Percentiles rank a stretch among this genome's conserved stretches.
Evolutionary conservation across 805 yeast genomes (phyloP).

Genomic region (Candida railenensis): DNA sequence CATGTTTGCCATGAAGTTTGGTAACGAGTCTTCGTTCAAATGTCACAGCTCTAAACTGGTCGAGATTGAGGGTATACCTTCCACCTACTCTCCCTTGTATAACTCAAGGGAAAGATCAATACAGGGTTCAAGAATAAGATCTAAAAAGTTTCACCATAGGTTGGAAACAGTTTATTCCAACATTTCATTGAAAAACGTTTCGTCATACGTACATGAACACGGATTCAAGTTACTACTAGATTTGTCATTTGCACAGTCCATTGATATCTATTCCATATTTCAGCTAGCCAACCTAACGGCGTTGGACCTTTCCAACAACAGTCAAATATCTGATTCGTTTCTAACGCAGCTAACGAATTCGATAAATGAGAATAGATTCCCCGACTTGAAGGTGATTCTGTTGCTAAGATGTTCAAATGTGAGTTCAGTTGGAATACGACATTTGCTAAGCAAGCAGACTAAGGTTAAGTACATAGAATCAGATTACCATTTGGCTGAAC

Average conservation of each 20-base stretch:
- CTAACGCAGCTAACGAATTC: constrained; percentile 21
- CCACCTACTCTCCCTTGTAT: neutral
- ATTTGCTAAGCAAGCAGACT: constrained; percentile 5
- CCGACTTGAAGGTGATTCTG: constrained; percentile 20
- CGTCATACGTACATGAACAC: constrained; percentile 12
- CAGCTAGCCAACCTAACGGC: constrained; percentile 3
- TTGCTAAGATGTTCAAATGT: constrained; percentile 21
- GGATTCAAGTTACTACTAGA: neutral
- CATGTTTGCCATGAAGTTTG: constrained; percentile 24
- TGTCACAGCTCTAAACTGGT: constrained; percentile 22
- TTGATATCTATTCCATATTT: neutral
- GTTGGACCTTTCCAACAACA: constrained; percentile 27
- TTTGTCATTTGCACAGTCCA: neutral
- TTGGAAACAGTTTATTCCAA: constrained; percentile 36
- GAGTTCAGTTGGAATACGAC: constrained; percentile 10
- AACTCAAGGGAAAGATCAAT: neutral
- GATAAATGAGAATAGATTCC: constrained; percentile 15
- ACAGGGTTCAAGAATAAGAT: neutral
- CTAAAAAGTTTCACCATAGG: constrained; percentile 21
- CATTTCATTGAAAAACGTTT: constrained; percentile 21
- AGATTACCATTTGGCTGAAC: constrained; percentile 8
- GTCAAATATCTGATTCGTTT: constrained; percentile 29
- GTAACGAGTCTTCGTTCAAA: constrained; percentile 16
- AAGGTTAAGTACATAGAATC: constrained; percentile 12
- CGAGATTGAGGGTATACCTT: no score